Percentiles rank a stretch among this genome's conserved stretches.
Conservation (phyloP, 2,329 filamentous ascomycete species). For the Beauveria australis region DNA sequence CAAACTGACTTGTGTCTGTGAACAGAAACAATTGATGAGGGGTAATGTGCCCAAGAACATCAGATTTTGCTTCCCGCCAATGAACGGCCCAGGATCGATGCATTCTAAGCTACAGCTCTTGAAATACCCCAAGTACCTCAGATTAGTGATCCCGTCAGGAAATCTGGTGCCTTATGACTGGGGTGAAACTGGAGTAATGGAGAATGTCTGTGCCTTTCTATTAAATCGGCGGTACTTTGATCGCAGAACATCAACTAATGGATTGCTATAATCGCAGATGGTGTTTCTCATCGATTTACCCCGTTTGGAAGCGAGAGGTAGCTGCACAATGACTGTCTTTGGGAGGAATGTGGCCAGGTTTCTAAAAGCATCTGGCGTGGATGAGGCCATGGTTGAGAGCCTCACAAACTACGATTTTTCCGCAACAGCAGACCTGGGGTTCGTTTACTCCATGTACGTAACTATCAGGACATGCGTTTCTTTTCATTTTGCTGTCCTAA, state of each 20-base stretch:
- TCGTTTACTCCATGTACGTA: conserved; percentile 76
- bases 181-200: conserved; percentile 77
- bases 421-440: conserved; percentile 61
- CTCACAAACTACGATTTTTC: conserved; percentile 75
- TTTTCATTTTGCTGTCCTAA: conserved; percentile 12
- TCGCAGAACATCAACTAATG: not conserved
- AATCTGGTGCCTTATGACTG: conserved; percentile 84
- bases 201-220: conserved; percentile 51
- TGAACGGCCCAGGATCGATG: conserved; percentile 71
- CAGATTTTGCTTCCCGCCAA: conserved; percentile 72
- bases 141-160: conserved; percentile 78
- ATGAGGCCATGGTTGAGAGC: conserved; percentile 56
- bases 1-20: not conserved
- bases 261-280: conserved; percentile 36
- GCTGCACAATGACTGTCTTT: conserved; percentile 41
- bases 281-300: conserved; percentile 92
- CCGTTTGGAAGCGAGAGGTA: conserved; percentile 33
- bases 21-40: conserved; percentile 40
- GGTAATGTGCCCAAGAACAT: conserved; percentile 45
- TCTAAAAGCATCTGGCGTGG: conserved; percentile 56
- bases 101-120: conserved; percentile 91
- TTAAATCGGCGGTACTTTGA: not conserved
- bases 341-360: conserved; percentile 64
- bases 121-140: conserved; percentile 64
- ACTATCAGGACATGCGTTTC: not conserved